Percentiles rank a stretch among this genome's conserved stretches.
phyloP scores from a whole-genome alignment of 495 filamentous ascomycete genomes.

The Amniculicola lignicola region DNA sequence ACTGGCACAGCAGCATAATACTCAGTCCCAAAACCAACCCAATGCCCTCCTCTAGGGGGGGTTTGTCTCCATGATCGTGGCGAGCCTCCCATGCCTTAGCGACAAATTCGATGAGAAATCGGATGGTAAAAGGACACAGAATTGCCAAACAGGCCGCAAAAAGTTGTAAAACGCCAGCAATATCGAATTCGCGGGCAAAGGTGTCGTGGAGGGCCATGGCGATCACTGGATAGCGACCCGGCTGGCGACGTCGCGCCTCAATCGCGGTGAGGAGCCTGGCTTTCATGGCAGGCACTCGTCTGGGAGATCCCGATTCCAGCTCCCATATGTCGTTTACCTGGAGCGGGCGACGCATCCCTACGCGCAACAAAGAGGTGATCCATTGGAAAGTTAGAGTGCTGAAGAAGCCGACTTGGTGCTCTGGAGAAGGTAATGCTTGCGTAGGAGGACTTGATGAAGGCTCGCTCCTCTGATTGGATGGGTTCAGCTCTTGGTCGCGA shows the following conservation, averaged over 20 bases:
- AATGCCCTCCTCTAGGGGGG: background rate
- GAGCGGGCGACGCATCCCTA: background rate
- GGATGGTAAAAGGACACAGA: background rate
- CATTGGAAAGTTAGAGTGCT: background rate
- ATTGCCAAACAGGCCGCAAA: background rate
- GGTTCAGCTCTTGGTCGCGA: too few species aligned
- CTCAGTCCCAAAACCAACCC: background rate
- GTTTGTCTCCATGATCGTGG: background rate
- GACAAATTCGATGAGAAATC: background rate
- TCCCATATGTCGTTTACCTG: background rate
- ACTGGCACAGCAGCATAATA: background rate
- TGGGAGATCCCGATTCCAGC: background rate
- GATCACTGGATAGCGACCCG: background rate
- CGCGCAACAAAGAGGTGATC: background rate
- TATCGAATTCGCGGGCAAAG: background rate
- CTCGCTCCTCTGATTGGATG: too few species aligned
- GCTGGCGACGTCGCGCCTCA: background rate
- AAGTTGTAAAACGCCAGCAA: background rate
- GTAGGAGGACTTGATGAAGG: too few species aligned
- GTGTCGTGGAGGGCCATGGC: background rate
- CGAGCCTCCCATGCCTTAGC: background rate
- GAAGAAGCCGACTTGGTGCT: too few species aligned
- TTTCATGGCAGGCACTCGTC: background rate
- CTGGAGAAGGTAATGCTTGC: too few species aligned
- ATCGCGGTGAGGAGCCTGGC: background rate